These are phyloP conservation scores for Aegilops bicornis DNA, from an alignment of 176 grass and related monocot species.

Conservation along the genomic window DNA sequence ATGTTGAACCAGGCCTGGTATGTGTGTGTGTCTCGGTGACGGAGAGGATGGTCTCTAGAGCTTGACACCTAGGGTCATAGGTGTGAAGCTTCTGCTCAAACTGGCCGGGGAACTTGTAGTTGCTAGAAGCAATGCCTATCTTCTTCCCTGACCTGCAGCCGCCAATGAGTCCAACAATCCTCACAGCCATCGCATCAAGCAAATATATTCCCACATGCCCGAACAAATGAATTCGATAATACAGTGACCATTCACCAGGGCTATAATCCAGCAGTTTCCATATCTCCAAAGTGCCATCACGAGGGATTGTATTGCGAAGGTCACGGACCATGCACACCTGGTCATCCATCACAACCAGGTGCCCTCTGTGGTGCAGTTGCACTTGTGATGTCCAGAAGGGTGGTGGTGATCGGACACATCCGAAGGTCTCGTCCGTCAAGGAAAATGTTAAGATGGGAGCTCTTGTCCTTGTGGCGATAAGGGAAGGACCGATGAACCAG, in stretches of 20 bases:
- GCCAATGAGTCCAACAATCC: background rate
- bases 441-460: background rate
- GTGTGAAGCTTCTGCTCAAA: constrained; percentile 2
- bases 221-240: background rate
- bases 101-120: background rate
- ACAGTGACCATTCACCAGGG: background rate
- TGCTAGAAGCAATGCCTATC: background rate
- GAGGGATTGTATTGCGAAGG: background rate
- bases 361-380: background rate
- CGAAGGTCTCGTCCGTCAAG: background rate
- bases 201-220: background rate
- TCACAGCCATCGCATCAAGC: background rate
- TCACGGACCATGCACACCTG: background rate
- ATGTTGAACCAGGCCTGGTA: background rate
- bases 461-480: background rate
- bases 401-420: background rate
- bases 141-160: background rate
- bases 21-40: background rate
- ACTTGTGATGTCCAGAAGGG: background rate
- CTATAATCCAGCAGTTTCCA: background rate
- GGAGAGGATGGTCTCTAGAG: background rate
- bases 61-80: background rate
- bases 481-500: background rate
- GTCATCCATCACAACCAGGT: background rate
- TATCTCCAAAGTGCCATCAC: background rate